Conservation (phyloP, 768 basidiomycete genomes). For the Serendipita vermifera region DNA sequence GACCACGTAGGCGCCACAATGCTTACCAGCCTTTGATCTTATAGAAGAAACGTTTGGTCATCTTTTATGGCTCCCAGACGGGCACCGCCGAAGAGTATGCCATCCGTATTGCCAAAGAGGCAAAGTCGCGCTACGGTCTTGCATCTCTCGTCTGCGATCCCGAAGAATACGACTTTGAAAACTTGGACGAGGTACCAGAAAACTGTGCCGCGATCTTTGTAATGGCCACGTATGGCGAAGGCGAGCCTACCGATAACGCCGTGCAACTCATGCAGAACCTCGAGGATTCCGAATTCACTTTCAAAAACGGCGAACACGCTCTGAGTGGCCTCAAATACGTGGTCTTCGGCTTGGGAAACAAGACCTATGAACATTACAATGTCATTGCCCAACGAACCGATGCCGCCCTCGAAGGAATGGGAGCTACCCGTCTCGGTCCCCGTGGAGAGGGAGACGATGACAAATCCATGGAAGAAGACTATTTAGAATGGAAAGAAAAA, state of each 20-base stretch:
- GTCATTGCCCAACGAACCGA: conserved; percentile 76
- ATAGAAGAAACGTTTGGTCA: conserved; percentile 92
- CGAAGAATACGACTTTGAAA: conserved; percentile 98
- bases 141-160: conserved; percentile 95
- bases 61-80: conserved; percentile 97
- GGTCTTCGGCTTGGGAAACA: conserved; percentile 85
- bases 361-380: conserved; percentile 95
- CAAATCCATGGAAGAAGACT: conserved; percentile 99
- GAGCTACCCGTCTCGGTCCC: conserved; percentile 72
- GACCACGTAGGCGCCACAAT: neutral
- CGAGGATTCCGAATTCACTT: conserved; percentile 75
- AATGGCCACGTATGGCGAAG: conserved; percentile 97
- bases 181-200: conserved; percentile 79
- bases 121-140: conserved; percentile 89
- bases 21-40: conserved; percentile 12
- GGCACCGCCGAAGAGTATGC: conserved; percentile 98
- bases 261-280: conserved; percentile 89
- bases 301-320: conserved; percentile 61
- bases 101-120: conserved; percentile 94
- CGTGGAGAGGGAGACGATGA: conserved; percentile 97
- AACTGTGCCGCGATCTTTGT: conserved; percentile 87
- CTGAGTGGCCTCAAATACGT: conserved; percentile 87
- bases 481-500: conserved; percentile 95
- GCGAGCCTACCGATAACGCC: conserved; percentile 97
- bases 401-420: conserved; percentile 56